Evolutionary conservation across 352 stramenopile species (phyloP), one percentile per base, ranked within the genome.

Genomic region (Thalassiosira mediterranea): DNA sequence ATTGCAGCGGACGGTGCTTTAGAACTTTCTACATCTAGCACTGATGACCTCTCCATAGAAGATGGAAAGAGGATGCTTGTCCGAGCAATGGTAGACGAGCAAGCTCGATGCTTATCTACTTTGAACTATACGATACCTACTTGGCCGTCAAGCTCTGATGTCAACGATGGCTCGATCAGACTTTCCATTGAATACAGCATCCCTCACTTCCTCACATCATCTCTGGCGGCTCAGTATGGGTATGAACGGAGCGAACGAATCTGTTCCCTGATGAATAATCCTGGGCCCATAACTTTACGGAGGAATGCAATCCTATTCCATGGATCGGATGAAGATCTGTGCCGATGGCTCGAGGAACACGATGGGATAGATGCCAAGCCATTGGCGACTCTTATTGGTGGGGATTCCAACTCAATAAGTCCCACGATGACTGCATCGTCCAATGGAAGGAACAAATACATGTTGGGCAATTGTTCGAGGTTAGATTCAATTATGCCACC

Each of bases 281-380:
- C 70, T 19, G 79, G 79, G n/a, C 79, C 79, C 13, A 68, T 87
- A 2, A 84, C 74, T 25, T 58, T 87, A 17, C 53, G 79, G 47
- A 76, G 54, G 42, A 83, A 81, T 61, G 26, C 51, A 53, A 67
- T 82, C 23, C 25, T 28, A 44, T 84, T 80, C 42, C 28, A 42
- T 32, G 38, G 48, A 38, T 58, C 76, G 1, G 76, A 84, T 54
- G 46, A 73, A 25, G 53, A 74, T 15, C 38, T 84, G 29, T 74
- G 62, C n/a, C n/a, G 56, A 32, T 70, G 62, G 38, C 38, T 84
- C 13, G 44, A 21, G 47, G 49, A 74, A 2, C 49, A 84, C 59
- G 70, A 81, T 75, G 60, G 48, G 17, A 56, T 78, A 8, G 11
- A 59, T 34, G 53, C 58, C 15, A 17, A 34, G 3, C 52, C 48